Base-by-base conservation (phyloP, 495 filamentous ascomycete genomes). In the Acidomyces sp. region DNA sequence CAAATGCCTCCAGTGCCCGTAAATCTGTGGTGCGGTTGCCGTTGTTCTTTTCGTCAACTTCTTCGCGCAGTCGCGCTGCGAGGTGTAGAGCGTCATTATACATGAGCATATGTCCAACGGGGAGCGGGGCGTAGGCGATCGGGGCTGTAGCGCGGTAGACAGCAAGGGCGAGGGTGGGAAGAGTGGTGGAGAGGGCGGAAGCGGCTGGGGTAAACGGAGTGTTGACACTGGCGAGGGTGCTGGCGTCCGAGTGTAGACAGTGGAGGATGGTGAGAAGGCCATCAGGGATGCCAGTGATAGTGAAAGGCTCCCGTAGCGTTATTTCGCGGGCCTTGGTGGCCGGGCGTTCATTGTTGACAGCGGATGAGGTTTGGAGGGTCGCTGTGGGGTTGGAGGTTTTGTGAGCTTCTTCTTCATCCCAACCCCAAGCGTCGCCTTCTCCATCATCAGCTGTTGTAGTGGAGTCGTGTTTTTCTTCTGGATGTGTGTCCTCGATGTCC, bases 11-110 rank as follows among this genome's bases (percentile, higher is more conserved):
- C 9, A 95, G 67, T 3, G 74, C 68, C 32, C 75, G 71, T 36
- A 85, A 68, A 52, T 94, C 85, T 18, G 70, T 61, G 19, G n/a
- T n/a, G n/a, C n/a, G n/a, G n/a, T n/a, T n/a, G n/a, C n/a, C n/a
- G n/a, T n/a, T n/a, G n/a, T n/a, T n/a, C n/a, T n/a, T n/a, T n/a
- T n/a, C n/a, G n/a, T n/a, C n/a, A n/a, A n/a, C n/a, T n/a, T n/a
- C n/a, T 10, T 72, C 60, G n/a, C 66, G 62, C n/a, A 96, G 70
- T 23, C 70, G 65, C 39, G 82, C 76, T 0, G 83, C 70, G 2
- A 97, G 69, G 51, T 84, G 87, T 19, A 72, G 64, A 34, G 81
- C 75, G 55, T 99, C 90, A 52, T 99, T 96, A 58, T 96, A 99
- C 30, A 94, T 68, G 48, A 80, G 85, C 82, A 94, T 90, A 52